Base-by-base conservation (phyloP, 2,329 filamentous ascomycete genomes). In the Coleophoma cylindrospora region DNA sequence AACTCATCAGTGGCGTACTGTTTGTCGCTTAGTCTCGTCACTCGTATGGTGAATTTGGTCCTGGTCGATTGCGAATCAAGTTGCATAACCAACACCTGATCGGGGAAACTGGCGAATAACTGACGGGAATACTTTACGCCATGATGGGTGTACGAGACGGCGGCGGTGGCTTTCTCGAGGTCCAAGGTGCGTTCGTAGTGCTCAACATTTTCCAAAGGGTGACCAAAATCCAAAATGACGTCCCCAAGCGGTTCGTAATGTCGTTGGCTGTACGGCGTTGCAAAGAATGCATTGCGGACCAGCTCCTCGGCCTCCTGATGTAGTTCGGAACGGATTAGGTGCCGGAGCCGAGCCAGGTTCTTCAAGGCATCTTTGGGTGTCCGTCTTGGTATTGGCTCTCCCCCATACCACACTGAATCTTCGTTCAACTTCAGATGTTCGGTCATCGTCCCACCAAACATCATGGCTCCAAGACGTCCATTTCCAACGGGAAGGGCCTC, bases 401-500 rank as follows among this genome's bases (percentile, higher is more conserved):
- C 71, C 48, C 72, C 72, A 57, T 73, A 74, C 70, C 70, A 74
- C 2, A 73, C 66, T 3, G 70, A 73, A 52, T 76, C 71, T 54
- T 76, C 74, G 45, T 76, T 77, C 27, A 77, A 60, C 43, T 70
- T 68, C 4, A 76, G 57, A 13, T 70, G 60, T 52, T 77, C 74
- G 4, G 64, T 71, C 32, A 62, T 57, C 4, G 70, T 69, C 21
- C 69, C 65, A 22, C 74, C 72, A 58, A 74, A 71, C 10, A 75
- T 60, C 72, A 76, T 74, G 32, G 62, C 64, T 5, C 65, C 65
- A 13, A 68, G 54, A 44, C 74, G 67, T 19, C 75, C 74, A 56
- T 77, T 77, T 10, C 75, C 74, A 45, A 78, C 64, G 2, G 74
- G 74, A 1, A 77, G 61, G 22, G 71, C 69, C 50, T 70, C 53